Base-by-base conservation (phyloP, 2,329 filamentous ascomycete species). In the Pezicula radicicola region DNA sequence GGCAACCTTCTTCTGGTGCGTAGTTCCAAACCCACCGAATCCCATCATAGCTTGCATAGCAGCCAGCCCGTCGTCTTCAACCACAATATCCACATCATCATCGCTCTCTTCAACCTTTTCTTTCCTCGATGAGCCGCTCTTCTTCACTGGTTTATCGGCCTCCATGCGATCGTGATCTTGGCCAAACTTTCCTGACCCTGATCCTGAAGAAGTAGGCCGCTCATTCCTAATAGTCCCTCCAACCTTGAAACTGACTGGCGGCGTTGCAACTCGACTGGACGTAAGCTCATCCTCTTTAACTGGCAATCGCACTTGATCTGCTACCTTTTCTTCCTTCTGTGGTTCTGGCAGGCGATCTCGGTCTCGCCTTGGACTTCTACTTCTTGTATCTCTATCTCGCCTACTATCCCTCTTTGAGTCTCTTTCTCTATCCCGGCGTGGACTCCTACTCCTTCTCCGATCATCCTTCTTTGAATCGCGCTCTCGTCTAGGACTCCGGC, bases 21-120 rank as follows among this genome's bases (percentile, higher is more conserved):
- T 97, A 21, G 84, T 85, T 52, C 85, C 86, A 71, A 97, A 99
- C 1, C 80, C 83, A 16, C 84, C 84, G 65, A 99, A 97, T 2
- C 94, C 94, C 89, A 99, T 92, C 75, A 92, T 84, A 46, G 86
- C 85, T 62, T 85, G 79, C 87, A 97, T 93, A 54, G 82, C 81
- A 50, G 79, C 82, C 66, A 88, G 76, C 48, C 85, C 83, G 56
- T 87, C 85, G 56, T 92, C 88, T 51, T 79, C 79, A 46, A 77
- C 73, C 15, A 77, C 64, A 27, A 78, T 72, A 39, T 79, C 79
- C 16, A 76, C 72, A 9, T 74, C 72, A 9, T 81, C 78, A 15
- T 79, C 74, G 8, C 53, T 35, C 15, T 43, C 21, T 25, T 45
- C 27, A 8, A 45, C 21, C 33, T 51, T 54, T 16, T 52, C 50